Evolutionary conservation across 2,329 filamentous ascomycete species (phyloP).

Genomic region (Diaporthe longicolla): DNA sequence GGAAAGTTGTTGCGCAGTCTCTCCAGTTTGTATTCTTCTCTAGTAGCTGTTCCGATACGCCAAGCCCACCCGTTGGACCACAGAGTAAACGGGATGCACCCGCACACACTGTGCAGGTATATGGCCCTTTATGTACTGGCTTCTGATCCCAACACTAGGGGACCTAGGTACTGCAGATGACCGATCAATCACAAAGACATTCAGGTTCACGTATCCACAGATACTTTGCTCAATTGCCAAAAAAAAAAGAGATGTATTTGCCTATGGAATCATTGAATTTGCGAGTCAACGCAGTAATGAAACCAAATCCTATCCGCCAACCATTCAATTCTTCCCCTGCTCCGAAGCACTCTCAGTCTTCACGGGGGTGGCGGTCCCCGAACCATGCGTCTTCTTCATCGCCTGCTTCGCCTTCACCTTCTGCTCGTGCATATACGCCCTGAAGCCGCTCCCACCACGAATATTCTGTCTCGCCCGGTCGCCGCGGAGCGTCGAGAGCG

Average conservation of each 20-base stretch:
- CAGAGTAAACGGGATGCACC: too few species aligned
- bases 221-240: neutral
- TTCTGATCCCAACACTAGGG: too few species aligned
- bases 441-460: conserved; percentile 43
- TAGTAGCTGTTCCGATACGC: neutral
- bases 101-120: too few species aligned
- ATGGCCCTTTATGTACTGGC: too few species aligned
- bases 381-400: conserved; percentile 10
- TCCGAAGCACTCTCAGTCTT: conserved; percentile 34
- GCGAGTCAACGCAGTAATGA: neutral
- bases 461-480: conserved; percentile 47
- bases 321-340: conserved; percentile 8
- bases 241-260: conserved; percentile 1
- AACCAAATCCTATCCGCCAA: neutral
- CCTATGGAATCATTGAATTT: neutral
- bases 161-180: neutral
- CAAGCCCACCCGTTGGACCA: too few species aligned
- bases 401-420: conserved; percentile 46
- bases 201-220: too few species aligned
- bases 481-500: conserved; percentile 47
- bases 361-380: conserved; percentile 4
- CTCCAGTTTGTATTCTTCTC: neutral
- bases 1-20: neutral
- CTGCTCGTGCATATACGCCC: conserved; percentile 48
- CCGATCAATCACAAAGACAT: neutral